These are phyloP conservation scores for Macrophomina pseudophaseolina DNA, from an alignment of 2,329 filamentous ascomycete species.

Conservation along the genomic window DNA sequence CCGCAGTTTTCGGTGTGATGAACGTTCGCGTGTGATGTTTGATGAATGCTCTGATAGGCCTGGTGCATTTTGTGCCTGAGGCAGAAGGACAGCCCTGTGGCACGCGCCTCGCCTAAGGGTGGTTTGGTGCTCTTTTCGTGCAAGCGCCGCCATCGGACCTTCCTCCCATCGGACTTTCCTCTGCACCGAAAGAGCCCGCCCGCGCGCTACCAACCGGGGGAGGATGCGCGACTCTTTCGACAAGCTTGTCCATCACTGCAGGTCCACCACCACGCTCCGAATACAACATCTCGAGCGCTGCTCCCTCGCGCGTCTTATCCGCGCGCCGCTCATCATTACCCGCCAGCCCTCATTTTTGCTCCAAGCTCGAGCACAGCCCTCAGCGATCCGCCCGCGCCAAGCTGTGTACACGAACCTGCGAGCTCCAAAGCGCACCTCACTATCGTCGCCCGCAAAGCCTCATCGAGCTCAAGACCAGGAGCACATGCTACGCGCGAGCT, in stretches of 20 bases:
- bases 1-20: background rate
- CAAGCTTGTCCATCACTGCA: conserved; percentile 20
- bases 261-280: background rate
- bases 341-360: background rate
- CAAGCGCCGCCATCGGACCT: conserved; percentile 3
- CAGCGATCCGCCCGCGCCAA: background rate
- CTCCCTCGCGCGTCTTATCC: conserved; percentile 12
- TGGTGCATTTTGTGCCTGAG: background rate
- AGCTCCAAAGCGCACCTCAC: conserved; percentile 19
- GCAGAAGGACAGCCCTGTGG: background rate
- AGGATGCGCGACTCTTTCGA: conserved; percentile 27
- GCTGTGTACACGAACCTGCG: conserved; percentile 22
- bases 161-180: conserved; percentile 26
- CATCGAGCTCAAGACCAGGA: conserved; percentile 13
- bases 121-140: conserved; percentile 2
- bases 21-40: background rate
- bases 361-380: background rate
- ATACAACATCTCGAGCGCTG: conserved; percentile 4
- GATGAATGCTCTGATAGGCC: background rate
- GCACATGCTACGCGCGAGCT: conserved; percentile 23
- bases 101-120: conserved; percentile 15
- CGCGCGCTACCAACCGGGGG: conserved; percentile 24
- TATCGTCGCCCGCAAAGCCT: conserved; percentile 8
- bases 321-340: background rate
- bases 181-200: conserved; percentile 22